These are phyloP conservation scores for Hsuehochloa calcarea DNA, from an alignment of 176 grass and related monocot species.

Conservation along the genomic window DNA sequence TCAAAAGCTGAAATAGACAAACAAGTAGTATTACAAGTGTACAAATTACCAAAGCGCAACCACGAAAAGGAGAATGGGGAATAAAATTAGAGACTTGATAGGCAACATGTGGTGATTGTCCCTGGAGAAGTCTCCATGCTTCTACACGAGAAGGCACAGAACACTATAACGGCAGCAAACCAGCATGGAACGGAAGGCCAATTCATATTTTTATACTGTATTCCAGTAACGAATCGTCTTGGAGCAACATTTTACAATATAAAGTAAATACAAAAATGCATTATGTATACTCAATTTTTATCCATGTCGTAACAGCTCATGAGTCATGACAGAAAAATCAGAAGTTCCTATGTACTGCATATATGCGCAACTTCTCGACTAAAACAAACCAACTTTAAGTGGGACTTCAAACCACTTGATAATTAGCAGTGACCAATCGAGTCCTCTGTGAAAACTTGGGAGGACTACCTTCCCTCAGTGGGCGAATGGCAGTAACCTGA, in stretches of 20 bases:
- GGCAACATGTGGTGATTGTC: neutral
- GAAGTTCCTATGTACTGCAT: neutral
- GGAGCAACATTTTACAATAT: neutral
- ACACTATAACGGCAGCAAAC: neutral
- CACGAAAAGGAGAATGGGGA: neutral
- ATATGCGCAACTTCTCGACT: neutral
- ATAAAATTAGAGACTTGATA: neutral
- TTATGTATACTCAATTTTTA: neutral
- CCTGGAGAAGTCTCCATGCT: neutral
- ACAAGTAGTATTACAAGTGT: neutral
- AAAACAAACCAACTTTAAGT: conserved; percentile 8
- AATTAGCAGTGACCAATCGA: conserved; percentile 58
- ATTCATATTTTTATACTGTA: neutral
- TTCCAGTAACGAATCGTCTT: neutral
- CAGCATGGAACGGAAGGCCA: neutral
- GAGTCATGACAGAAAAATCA: neutral
- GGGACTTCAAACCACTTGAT: conserved; percentile 51
- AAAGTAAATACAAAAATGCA: conserved; percentile 17
- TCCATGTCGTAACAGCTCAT: neutral
- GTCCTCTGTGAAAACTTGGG: conserved; percentile 67
- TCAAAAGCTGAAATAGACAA: neutral
- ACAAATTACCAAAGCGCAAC: neutral
- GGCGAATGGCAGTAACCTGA: conserved; percentile 57
- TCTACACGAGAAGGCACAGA: neutral
- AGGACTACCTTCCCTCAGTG: conserved; percentile 42